These are phyloP conservation scores for Diaporthe helianthi DNA, from an alignment of 2,329 filamentous ascomycete genomes.

Conservation along the genomic window DNA sequence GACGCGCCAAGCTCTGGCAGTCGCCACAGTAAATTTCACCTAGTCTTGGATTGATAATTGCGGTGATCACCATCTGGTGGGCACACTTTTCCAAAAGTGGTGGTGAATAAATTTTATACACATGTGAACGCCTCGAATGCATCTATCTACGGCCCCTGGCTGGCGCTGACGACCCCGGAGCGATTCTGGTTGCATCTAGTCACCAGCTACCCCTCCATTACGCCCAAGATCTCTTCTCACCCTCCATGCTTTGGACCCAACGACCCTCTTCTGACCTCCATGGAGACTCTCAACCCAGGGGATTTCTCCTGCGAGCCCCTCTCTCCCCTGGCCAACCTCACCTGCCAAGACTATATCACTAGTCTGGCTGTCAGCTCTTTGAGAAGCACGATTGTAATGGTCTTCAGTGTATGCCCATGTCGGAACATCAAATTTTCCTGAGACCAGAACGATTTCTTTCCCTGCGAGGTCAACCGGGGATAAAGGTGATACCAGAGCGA, in stretches of 20 bases:
- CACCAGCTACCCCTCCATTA: slow-evolving; percentile 7
- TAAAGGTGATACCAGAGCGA: slow-evolving; percentile 73
- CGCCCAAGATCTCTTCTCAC: slow-evolving; percentile 67
- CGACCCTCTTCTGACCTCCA: slow-evolving; percentile 61
- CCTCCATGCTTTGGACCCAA: slow-evolving; percentile 68
- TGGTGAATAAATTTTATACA: no score
- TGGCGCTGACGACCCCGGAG: no score
- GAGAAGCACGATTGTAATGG: slow-evolving; percentile 48
- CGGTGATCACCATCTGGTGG: no score
- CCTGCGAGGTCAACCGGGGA: slow-evolving; percentile 48
- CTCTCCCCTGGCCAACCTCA: slow-evolving; percentile 43
- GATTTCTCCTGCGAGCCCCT: slow-evolving; percentile 43
- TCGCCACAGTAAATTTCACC: no score
- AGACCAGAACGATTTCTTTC: slow-evolving; percentile 66
- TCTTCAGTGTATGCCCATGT: slow-evolving; percentile 75
- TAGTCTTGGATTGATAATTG: no score
- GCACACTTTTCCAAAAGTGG: no score
- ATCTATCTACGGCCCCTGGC: no score
- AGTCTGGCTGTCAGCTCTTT: slow-evolving; percentile 44
- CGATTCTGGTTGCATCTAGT: no score
- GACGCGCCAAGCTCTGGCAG: no score
- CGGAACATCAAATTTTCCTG: slow-evolving; percentile 72
- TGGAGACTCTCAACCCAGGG: slow-evolving; percentile 68
- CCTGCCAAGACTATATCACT: slow-evolving; percentile 47
- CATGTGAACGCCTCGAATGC: no score